Evolutionary conservation across 176 grass and related monocot species (phyloP), one percentile per base, ranked within the genome.

Genomic region (Ensete ventricosum): DNA sequence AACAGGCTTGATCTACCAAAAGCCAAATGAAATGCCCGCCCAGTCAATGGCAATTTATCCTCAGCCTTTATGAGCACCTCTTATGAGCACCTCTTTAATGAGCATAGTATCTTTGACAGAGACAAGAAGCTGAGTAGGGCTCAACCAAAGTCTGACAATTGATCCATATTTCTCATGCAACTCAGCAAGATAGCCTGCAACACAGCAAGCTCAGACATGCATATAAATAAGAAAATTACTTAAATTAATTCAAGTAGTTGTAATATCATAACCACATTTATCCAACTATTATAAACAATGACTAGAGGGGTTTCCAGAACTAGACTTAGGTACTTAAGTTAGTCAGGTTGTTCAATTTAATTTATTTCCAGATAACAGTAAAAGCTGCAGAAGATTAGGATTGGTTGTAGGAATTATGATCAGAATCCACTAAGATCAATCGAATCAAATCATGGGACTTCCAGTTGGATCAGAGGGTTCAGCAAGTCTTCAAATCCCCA

Each of bases 71-170:
- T 53, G 50, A 95, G 79, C 76, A 91, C 71, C 79, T 95, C 86
- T 76, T 87, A 79, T 53, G 50, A 95, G 79, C 76, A 91, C 71
- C 79, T 95, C 86, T 76, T 87, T 99, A 57, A 95, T 86, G 57
- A 99, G 73, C 19, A 26, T 71, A 53, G 76, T 73, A 74, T 99
- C 91, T 86, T 88, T 89, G 76, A 99, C 81, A 58, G 96, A 99
- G 8, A 99, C 88, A 71, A 99, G 89, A 79, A 99, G 84, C 77
- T 99, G 86, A 78, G 86, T 87, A 2, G 96, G 90, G 77, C 91
- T 88, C 43, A 87, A 55, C 96, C 96, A 99, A 72, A 99, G 63
- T 74, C 86, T 82, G 48, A 94, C 86, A 81, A 94, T 64, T 77
- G 96, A 86, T 71, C 96, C 96, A 87, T 93, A 98, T 70, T 55